phyloP scores from a whole-genome alignment of 1,139 yeast species.

The Debaryomyces sp. region DNA sequence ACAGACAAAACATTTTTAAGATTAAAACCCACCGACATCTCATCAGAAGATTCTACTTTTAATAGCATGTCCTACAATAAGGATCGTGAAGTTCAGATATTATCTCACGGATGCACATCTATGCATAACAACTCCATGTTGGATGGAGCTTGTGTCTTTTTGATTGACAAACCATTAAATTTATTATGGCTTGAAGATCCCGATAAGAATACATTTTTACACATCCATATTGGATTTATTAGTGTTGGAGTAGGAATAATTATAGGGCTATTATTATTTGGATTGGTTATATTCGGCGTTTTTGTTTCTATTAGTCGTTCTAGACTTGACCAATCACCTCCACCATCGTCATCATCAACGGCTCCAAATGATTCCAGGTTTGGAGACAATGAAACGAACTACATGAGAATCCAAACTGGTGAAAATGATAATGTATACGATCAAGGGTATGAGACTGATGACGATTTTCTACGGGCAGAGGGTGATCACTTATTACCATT shows the following conservation, averaged over 20 bases:
- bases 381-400: constrained; percentile 31
- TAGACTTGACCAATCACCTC: constrained; percentile 5
- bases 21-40: constrained; percentile 13
- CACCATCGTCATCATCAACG: constrained; percentile 10
- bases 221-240: constrained; percentile 63
- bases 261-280: constrained; percentile 53
- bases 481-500: constrained; percentile 35
- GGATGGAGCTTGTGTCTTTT: constrained; percentile 59
- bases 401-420: constrained; percentile 42
- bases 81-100: constrained; percentile 66
- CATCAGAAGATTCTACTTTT: constrained; percentile 15
- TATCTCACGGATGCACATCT: constrained; percentile 68
- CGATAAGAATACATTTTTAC: constrained; percentile 44
- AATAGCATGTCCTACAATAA: constrained; percentile 48
- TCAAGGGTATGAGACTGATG: constrained; percentile 51
- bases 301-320: constrained; percentile 31
- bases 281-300: constrained; percentile 31
- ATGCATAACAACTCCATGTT: constrained; percentile 20
- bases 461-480: constrained; percentile 38
- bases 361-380: constrained; percentile 14
- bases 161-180: constrained; percentile 66
- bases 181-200: constrained; percentile 56
- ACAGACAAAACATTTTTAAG: constrained; percentile 42
- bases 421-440: constrained; percentile 31
- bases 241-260: constrained; percentile 69